Conservation (phyloP, 2,329 filamentous ascomycete genomes). For the Mycosphaerelloides madeirae region DNA sequence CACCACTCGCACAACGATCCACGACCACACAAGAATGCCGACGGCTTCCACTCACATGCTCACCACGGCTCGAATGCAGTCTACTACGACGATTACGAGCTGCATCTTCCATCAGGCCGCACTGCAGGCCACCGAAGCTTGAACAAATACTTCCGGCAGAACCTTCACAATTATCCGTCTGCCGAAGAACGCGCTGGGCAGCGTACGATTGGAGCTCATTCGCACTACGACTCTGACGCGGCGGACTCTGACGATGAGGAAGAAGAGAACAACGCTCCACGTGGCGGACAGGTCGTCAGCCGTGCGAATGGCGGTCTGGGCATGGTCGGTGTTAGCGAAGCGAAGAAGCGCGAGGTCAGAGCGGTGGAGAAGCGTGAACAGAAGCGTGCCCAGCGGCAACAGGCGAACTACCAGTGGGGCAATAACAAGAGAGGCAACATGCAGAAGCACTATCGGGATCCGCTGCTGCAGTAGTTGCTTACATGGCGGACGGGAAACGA, state of each 20-base stretch:
- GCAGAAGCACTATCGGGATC: constrained; percentile 70
- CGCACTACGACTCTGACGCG: constrained; percentile 41
- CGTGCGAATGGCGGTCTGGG: constrained; percentile 70
- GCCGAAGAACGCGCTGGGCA: constrained; percentile 69
- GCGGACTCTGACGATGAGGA: constrained; percentile 41
- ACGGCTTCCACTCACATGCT: constrained; percentile 78
- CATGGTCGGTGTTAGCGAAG: constrained; percentile 71
- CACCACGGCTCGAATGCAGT: constrained; percentile 68
- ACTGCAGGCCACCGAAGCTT: constrained; percentile 86
- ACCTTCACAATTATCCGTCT: constrained; percentile 78
- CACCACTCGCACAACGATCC: constrained; percentile 69
- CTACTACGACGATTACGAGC: constrained; percentile 87
- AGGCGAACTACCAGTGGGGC: constrained; percentile 58
- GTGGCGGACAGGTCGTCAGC: constrained; percentile 47
- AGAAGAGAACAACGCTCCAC: constrained; percentile 24
- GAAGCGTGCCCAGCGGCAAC: constrained; percentile 54
- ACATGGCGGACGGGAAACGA: too few relatives aligned
- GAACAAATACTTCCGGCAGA: constrained; percentile 86
- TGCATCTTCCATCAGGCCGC: constrained; percentile 85
- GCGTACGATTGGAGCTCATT: constrained; percentile 52
- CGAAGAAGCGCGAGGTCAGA: constrained; percentile 65
- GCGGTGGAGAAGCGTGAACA: constrained; percentile 65
- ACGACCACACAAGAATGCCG: constrained; percentile 66
- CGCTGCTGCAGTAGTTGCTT: constrained; percentile 33
- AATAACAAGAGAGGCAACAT: constrained; percentile 70